These are phyloP conservation scores for Arthrobotrys megalospora DNA, from an alignment of 2,329 filamentous ascomycete species.

Conservation along the genomic window DNA sequence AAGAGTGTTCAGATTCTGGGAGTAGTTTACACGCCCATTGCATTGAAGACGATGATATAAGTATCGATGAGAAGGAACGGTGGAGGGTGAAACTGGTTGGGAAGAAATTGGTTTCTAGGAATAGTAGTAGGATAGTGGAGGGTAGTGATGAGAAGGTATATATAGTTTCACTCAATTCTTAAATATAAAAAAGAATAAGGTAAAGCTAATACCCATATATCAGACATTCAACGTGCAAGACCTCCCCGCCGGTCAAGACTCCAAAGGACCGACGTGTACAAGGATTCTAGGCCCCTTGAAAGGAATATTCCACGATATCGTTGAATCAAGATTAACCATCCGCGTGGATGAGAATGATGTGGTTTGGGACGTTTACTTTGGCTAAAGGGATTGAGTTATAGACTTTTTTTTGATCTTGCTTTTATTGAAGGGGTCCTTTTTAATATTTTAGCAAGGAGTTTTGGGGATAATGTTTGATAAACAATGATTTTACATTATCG, in stretches of 20 bases:
- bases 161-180: not conserved
- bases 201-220: not conserved
- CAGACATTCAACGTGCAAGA: constrained; percentile 38
- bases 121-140: not conserved
- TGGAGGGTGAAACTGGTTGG: constrained; percentile 40
- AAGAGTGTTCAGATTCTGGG: constrained; percentile 2
- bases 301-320: constrained; percentile 21
- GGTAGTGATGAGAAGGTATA: not conserved
- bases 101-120: constrained; percentile 22
- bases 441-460: not conserved
- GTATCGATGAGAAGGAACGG: not conserved
- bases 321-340: constrained; percentile 39
- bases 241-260: constrained; percentile 31
- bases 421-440: no score
- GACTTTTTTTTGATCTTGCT: no score
- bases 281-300: constrained; percentile 48
- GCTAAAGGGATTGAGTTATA: not conserved
- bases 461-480: not conserved
- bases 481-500: no score
- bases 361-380: constrained; percentile 55
- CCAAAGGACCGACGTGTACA: constrained; percentile 29
- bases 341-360: constrained; percentile 39
- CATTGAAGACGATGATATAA: not conserved
- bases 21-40: no score
- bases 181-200: not conserved